A percentile compares a stretch with the other conserved stretches of the same genome.
Conservation (phyloP, 2,329 filamentous ascomycete genomes). For the Colletotrichum abscissum region DNA sequence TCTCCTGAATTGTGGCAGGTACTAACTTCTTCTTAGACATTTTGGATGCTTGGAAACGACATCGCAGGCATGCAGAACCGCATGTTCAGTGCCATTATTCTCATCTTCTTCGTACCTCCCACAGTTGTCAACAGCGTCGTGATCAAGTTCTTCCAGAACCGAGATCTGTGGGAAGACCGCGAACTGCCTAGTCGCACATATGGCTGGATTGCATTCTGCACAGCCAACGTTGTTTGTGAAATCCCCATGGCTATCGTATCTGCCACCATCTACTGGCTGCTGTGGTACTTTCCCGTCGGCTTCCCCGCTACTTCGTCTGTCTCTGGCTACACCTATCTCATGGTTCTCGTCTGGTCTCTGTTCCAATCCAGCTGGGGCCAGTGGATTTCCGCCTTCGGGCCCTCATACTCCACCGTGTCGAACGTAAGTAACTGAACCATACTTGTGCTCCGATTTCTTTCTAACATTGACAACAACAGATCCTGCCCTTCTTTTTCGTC, state of each 20-base stretch:
- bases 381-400: conserved; percentile 87
- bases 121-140: conserved; percentile 79
- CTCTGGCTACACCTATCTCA: conserved; percentile 81
- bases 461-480: conserved; percentile 41
- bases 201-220: conserved; percentile 81
- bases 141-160: conserved; percentile 82
- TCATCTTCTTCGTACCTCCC: conserved; percentile 74
- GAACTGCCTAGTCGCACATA: conserved; percentile 82
- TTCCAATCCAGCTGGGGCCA: conserved; percentile 83
- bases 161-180: conserved; percentile 77
- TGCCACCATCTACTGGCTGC: conserved; percentile 74
- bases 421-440: conserved; percentile 57
- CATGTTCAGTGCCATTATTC: conserved; percentile 76
- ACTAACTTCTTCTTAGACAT: conserved; percentile 62
- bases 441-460: fast-evolving
- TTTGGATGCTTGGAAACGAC: conserved; percentile 74
- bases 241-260: conserved; percentile 76
- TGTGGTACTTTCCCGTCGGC: conserved; percentile 84
- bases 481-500: conserved; percentile 84
- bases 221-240: conserved; percentile 78
- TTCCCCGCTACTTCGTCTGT: conserved; percentile 72
- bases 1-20: too few relatives aligned
- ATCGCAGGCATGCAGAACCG: conserved; percentile 79
- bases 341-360: conserved; percentile 81
- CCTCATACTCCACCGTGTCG: conserved; percentile 81